Conservation (phyloP, 176 grass and related monocot genomes). For the Puya raimondii region DNA sequence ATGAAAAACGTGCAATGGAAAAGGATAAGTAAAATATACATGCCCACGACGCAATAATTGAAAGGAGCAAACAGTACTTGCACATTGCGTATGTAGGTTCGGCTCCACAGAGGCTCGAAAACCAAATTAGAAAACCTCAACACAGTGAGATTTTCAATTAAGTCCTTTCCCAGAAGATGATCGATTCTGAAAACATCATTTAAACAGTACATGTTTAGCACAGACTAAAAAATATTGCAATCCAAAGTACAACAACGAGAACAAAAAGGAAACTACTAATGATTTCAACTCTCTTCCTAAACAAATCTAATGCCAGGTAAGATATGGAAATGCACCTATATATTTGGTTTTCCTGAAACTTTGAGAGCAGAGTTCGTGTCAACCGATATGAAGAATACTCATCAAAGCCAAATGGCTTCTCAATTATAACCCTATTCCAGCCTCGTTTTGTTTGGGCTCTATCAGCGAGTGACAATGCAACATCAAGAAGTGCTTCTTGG, state of each 20-base stretch:
- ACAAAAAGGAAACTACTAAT: not conserved
- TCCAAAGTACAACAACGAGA: not conserved
- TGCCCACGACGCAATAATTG: constrained; percentile 4
- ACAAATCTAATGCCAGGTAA: constrained; percentile 1
- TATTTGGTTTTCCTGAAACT: constrained; percentile 79
- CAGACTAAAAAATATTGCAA: not conserved
- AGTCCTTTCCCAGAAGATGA: constrained; percentile 88
- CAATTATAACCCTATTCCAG: constrained; percentile 96
- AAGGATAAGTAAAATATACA: constrained; percentile 11
- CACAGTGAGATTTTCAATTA: constrained; percentile 93
- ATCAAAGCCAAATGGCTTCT: constrained; percentile 97
- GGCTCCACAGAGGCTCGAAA: constrained; percentile 92
- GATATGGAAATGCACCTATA: constrained; percentile 50
- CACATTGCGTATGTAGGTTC: constrained; percentile 76
- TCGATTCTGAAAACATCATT: constrained; percentile 53
- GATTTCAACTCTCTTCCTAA: not conserved
- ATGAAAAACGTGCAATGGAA: constrained; percentile 16
- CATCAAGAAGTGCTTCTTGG: constrained; percentile 89
- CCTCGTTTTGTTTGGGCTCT: constrained; percentile 49
- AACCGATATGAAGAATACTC: constrained; percentile 48
- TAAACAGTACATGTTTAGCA: not conserved
- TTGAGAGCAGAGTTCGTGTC: constrained; percentile 64
- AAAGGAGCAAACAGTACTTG: constrained; percentile 43
- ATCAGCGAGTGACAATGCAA: constrained; percentile 62
- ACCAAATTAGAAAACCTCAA: constrained; percentile 96